Evolutionary conservation across 805 yeast genomes (phyloP), one percentile per base, ranked within the genome.

Genomic region (Candida vartiovaarae): DNA sequence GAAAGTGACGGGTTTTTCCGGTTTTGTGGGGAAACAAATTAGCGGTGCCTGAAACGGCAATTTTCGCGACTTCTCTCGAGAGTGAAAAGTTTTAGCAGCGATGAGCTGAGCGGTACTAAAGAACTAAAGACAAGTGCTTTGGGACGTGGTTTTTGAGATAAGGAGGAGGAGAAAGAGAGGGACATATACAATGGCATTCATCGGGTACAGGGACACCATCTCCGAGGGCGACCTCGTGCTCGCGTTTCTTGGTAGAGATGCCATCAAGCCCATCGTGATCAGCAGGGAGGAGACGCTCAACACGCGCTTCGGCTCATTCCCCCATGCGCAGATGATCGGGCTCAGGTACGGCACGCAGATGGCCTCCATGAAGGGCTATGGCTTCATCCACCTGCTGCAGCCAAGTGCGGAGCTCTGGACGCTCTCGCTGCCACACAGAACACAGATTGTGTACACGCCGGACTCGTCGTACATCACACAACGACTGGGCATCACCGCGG

Each of bases 401-500:
- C 98, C 99, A 1, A 82, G 95, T 0, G 90, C 99, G 0, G 99
- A 93, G 63, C 67, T 93, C 24, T 93, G 99, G 99, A 84, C 96
- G 0, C 57, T 87, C n/a, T 86, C 97, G 0, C 68, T 93, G 32
- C 98, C 99, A 3, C 99, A 93, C 61, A 74, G 99, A 63, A 93
- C 99, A 0, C 99, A 93, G 67, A 93, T 93, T 51, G 98, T 93
- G 1, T 93, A 93, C 61, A 85, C 97, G 0, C 95, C 95, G 8
- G 99, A 93, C 62, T 84, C 96, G 3, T 78, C 95, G 28, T 93
- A 87, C 56, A 89, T 93, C 43, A 76, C 86, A 49, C 96, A 91
- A 61, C 68, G 96, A 55, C 67, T 93, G 49, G 74, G 78, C 37
- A 80, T 93, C 43, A 70, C 76, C 20, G 78, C 86, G 10, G 90